A percentile compares a stretch with the other conserved stretches of the same genome.
These are phyloP conservation scores for Cystofilobasidium bisporidii DNA, from an alignment of 768 basidiomycete species.

Conservation along the genomic window DNA sequence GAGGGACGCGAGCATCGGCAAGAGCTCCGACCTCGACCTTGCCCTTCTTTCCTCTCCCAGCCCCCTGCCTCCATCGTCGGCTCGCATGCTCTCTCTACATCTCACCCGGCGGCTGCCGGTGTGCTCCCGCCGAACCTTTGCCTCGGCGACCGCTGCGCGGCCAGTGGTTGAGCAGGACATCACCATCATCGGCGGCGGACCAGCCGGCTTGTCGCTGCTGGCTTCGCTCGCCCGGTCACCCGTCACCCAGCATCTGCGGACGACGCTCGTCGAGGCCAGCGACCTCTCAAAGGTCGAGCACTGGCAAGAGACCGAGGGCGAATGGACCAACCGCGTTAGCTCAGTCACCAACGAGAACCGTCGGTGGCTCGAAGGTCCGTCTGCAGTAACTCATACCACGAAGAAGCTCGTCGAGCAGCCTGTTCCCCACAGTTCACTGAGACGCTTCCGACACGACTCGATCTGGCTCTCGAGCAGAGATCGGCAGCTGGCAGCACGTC, in stretches of 20 bases:
- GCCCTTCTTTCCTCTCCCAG: too few species aligned
- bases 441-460: background rate
- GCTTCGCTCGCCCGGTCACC: conserved; percentile 61
- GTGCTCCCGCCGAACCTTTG: background rate
- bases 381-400: background rate
- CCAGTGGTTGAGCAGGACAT: conserved; percentile 52
- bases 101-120: background rate
- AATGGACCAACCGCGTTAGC: conserved; percentile 74
- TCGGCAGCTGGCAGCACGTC: conserved; percentile 74
- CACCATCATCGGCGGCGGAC: conserved; percentile 90
- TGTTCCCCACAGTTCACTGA: too few species aligned
- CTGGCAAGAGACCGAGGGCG: conserved; percentile 53
- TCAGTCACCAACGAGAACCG: conserved; percentile 71
- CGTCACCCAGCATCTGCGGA: conserved; percentile 40
- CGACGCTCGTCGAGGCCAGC: conserved; percentile 72
- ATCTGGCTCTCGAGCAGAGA: conserved; percentile 45
- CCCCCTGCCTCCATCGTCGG: background rate
- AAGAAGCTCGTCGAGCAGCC: background rate
- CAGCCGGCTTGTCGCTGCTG: conserved; percentile 80
- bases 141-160: background rate
- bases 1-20: too few species aligned
- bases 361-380: conserved; percentile 55
- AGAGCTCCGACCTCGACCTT: too few species aligned
- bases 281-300: conserved; percentile 58
- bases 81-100: background rate